phyloP scores from a whole-genome alignment of 177 flowering plant species.

The Telopea speciosissima region DNA sequence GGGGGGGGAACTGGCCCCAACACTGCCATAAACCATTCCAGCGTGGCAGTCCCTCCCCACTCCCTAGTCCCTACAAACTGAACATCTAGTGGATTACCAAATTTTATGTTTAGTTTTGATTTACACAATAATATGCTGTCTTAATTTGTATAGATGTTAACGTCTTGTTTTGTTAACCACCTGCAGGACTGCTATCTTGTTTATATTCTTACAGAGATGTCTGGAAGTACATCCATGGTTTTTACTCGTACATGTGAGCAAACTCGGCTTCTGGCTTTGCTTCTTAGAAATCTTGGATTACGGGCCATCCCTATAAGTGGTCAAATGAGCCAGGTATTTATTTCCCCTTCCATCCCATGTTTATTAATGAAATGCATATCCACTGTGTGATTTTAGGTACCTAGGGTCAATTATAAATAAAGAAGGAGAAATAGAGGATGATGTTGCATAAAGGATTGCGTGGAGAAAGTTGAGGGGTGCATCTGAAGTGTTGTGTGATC shows the following conservation, averaged over 20 bases:
- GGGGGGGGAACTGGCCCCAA: too few species aligned
- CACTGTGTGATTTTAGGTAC: neutral
- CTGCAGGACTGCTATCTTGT: conserved; percentile 81
- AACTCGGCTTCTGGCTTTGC: conserved; percentile 58
- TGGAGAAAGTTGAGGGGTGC: too few species aligned
- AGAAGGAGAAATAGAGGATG: too few species aligned
- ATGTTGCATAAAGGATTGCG: too few species aligned
- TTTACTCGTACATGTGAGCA: conserved; percentile 89
- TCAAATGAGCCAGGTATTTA: conserved; percentile 73
- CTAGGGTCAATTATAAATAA: too few species aligned
- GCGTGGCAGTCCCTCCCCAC: too few species aligned
- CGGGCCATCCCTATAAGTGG: conserved; percentile 86
- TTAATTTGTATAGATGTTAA: neutral
- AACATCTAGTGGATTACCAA: neutral
- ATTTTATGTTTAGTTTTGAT: neutral
- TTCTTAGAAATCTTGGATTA: conserved; percentile 80
- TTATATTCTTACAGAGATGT: conserved; percentile 57
- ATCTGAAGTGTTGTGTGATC: too few species aligned
- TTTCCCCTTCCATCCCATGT: neutral
- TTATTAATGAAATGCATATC: neutral
- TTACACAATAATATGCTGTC: too few species aligned
- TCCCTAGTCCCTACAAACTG: neutral
- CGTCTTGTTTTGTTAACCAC: conserved; percentile 8
- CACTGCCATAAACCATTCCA: too few species aligned
- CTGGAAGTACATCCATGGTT: conserved; percentile 71